These are phyloP conservation scores for Penicillium egyptiacum DNA, from an alignment of 495 filamentous ascomycete genomes.

Conservation along the genomic window DNA sequence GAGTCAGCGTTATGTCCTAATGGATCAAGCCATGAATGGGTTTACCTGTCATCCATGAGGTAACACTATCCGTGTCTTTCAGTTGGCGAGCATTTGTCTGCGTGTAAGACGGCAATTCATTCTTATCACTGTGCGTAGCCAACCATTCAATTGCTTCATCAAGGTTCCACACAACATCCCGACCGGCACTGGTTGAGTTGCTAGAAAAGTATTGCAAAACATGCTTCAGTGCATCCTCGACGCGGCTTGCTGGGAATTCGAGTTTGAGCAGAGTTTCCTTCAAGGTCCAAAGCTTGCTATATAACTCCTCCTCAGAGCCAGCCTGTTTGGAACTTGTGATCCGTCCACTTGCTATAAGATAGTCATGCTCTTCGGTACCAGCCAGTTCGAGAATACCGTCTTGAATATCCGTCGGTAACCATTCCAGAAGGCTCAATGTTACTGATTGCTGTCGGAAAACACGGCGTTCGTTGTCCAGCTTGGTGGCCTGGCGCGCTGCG, in stretches of 20 bases:
- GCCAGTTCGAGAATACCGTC: constrained; percentile 65
- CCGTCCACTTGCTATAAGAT: constrained; percentile 31
- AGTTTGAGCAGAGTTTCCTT: constrained; percentile 64
- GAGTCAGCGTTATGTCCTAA: constrained; percentile 29
- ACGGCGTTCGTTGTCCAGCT: constrained; percentile 76
- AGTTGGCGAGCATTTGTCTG: constrained; percentile 32
- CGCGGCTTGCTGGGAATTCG: constrained; percentile 62
- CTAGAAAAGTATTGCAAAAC: constrained; percentile 58
- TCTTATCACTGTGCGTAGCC: constrained; percentile 63
- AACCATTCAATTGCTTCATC: constrained; percentile 88
- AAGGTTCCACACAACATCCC: constrained; percentile 77
- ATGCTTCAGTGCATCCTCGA: constrained; percentile 64
- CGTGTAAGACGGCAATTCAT: constrained; percentile 72
- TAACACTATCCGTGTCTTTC: constrained; percentile 38
- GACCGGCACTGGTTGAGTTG: constrained; percentile 48
- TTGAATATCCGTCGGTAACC: constrained; percentile 78
- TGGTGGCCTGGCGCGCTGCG: constrained; percentile 64
- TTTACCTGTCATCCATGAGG: constrained; percentile 50
- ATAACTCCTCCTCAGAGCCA: constrained; percentile 67
- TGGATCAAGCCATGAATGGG: constrained; percentile 16
- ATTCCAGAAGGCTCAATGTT: constrained; percentile 66
- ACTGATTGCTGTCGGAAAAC: constrained; percentile 73
- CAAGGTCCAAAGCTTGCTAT: constrained; percentile 76
- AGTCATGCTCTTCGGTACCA: constrained; percentile 41
- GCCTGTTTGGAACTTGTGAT: constrained; percentile 32